A percentile compares a stretch with the other conserved stretches of the same genome.
Evolutionary conservation across 208 protist species (phyloP).

Genomic region (Leptomonas pyrrhocoris): DNA sequence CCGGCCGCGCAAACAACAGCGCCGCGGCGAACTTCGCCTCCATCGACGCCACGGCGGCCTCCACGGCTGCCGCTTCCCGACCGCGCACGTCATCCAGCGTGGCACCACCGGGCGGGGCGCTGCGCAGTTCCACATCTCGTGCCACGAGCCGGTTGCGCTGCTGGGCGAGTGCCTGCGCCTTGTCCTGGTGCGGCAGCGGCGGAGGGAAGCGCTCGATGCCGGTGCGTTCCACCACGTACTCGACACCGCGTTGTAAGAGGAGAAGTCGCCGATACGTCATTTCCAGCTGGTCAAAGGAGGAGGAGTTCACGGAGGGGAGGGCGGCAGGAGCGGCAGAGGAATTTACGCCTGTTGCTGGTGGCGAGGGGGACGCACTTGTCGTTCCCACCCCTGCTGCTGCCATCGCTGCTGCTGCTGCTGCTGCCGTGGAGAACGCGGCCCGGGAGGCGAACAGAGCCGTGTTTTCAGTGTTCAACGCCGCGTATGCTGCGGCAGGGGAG

Average conservation of each 20-base stretch:
- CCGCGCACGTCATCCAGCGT: conserved; percentile 41
- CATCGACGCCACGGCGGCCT: conserved; percentile 28
- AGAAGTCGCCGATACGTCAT: conserved; percentile 32
- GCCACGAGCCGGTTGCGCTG: conserved; percentile 44
- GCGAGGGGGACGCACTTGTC: conserved; percentile 6
- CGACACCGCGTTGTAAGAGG: conserved; percentile 22
- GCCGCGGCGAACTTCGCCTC: conserved; percentile 42
- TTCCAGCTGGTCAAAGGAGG: conserved; percentile 37
- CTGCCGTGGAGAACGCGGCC: background rate
- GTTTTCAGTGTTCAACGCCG: conserved; percentile 1
- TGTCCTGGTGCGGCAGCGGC: conserved; percentile 52
- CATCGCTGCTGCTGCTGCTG: background rate
- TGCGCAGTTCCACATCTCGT: conserved; percentile 44
- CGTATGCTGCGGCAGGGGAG: conserved; percentile 9
- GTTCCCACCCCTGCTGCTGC: no score
- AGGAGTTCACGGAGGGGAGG: background rate
- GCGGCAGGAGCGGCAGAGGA: background rate
- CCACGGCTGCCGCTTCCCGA: conserved; percentile 23
- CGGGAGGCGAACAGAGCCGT: no score
- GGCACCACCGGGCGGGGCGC: conserved; percentile 19
- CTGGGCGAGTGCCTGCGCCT: conserved; percentile 31
- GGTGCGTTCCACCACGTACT: conserved; percentile 22
- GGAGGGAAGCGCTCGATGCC: conserved; percentile 25
- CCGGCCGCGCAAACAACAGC: conserved; percentile 31
- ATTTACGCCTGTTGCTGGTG: background rate